A percentile compares a stretch with the other conserved stretches of the same genome.
Evolutionary conservation across 2,329 filamentous ascomycete species (phyloP).

Genomic region (Penicillium glabrum): DNA sequence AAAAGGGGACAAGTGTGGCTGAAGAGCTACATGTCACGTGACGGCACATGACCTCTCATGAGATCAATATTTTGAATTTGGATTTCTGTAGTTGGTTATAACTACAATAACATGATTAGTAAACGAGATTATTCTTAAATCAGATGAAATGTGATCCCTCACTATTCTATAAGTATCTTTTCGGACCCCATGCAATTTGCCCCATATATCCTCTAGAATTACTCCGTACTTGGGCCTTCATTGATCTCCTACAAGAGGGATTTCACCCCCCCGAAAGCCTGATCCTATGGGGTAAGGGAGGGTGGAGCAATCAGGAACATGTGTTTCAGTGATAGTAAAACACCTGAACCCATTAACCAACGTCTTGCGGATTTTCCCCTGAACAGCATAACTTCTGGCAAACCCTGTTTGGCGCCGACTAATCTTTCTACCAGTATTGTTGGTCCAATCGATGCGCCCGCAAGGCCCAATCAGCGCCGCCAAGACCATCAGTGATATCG

Average conservation of each 20-base stretch:
- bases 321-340: constrained; percentile 18
- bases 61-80: neutral
- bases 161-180: neutral
- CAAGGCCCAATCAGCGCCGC: constrained; percentile 27
- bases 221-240: neutral
- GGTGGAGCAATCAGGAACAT: constrained; percentile 20
- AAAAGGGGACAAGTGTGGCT: neutral
- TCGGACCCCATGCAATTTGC: neutral
- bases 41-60: neutral
- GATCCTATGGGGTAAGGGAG: constrained; percentile 12
- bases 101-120: neutral
- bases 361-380: neutral
- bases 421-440: constrained; percentile 13
- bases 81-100: neutral
- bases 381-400: neutral
- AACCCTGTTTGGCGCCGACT: constrained; percentile 19
- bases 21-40: neutral
- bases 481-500: constrained; percentile 29
- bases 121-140: neutral
- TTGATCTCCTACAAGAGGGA: neutral
- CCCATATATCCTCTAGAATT: neutral
- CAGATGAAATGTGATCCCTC: neutral
- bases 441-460: constrained; percentile 25
- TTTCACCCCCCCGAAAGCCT: neutral
- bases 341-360: neutral